Base-by-base conservation (phyloP, 441 rosid genomes). In the Dalechampia spathulata region DNA sequence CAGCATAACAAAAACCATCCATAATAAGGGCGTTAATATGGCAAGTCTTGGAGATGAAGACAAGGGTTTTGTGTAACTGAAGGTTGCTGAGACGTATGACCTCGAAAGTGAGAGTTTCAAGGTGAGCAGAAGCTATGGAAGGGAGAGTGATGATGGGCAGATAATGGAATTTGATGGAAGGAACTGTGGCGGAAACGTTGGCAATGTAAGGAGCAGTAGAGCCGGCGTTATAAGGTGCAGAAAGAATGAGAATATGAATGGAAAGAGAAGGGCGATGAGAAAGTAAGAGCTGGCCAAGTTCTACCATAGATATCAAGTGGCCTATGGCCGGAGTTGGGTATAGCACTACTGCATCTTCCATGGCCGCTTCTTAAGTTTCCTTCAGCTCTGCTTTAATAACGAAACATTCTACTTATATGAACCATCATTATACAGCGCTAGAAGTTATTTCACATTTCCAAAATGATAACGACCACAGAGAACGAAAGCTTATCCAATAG, bases 271-370 rank as follows among this genome's bases (percentile, higher is more conserved):
- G 62, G 7, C 20, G 5, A 25, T 47, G 58, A 49, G 75, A 47
- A 61, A 72, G 66, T 13, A 80, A 54, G 63, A 78, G 64, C 58
- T 76, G 75, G 47, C 74, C 85, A 0, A 80, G 53, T 65, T 80
- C 83, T 32, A 78, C 68, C 83, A 70, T 78, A 46, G 83, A 69
- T 15, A 69, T 61, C 22, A 82, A 49, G 61, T 75, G 86, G 37
- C 83, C 70, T 14, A 74, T 68, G 17, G 70, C 71, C 5, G 82
- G 82, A 15, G 80, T 26, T 25, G 86, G 83, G 60, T 78, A 83
- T 32, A 80, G 53, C 52, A 80, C 82, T 20, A 80, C 50, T 6
- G 83, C 75, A 26, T 69, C 65, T 43, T 58, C 65, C 71, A 64
- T 62, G 5, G 82, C 1, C 44, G 40, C 41, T 17, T 16, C 6